A percentile compares a stretch with the other conserved stretches of the same genome.
Conservation (phyloP, 176 grass and related monocot species). For the Phragmites australis region DNA sequence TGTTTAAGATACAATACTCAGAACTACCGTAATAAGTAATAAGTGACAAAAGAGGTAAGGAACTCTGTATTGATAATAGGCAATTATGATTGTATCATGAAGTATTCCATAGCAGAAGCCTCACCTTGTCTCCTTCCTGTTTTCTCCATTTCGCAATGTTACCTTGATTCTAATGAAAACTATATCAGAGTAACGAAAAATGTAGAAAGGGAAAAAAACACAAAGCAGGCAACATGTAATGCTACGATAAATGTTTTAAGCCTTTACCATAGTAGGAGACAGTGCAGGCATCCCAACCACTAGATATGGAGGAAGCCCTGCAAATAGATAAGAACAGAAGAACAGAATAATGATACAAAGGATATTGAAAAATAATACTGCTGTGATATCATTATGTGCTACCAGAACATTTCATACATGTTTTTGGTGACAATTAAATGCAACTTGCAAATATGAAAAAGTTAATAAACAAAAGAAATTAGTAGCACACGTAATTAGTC, state of each 20-base stretch:
- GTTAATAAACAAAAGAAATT: conserved; percentile 2
- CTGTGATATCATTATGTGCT: not conserved
- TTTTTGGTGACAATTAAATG: not conserved
- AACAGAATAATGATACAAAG: not conserved
- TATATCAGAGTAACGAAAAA: conserved; percentile 39
- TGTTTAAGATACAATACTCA: not conserved
- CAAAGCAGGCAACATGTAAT: conserved; percentile 15
- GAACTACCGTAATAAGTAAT: not conserved
- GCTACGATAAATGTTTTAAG: conserved; percentile 24
- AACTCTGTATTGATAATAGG: not conserved
- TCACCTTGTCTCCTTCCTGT: conserved; percentile 96
- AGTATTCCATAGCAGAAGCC: conserved; percentile 21
- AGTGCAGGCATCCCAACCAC: conserved; percentile 92
- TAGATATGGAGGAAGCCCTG: conserved; percentile 78
- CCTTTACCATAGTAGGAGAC: conserved; percentile 88
- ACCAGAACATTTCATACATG: not conserved
- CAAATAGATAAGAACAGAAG: conserved; percentile 23
- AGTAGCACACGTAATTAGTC: not conserved
- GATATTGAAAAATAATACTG: not conserved
- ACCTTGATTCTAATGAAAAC: conserved; percentile 72
- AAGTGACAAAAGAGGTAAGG: not conserved
- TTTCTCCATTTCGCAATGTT: conserved; percentile 72
- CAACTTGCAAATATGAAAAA: conserved; percentile 1
- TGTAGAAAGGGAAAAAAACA: conserved; percentile 17
- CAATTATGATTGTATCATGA: not conserved